Conservation (phyloP, 2,329 filamentous ascomycete genomes). For the Trichophyton equinum region DNA sequence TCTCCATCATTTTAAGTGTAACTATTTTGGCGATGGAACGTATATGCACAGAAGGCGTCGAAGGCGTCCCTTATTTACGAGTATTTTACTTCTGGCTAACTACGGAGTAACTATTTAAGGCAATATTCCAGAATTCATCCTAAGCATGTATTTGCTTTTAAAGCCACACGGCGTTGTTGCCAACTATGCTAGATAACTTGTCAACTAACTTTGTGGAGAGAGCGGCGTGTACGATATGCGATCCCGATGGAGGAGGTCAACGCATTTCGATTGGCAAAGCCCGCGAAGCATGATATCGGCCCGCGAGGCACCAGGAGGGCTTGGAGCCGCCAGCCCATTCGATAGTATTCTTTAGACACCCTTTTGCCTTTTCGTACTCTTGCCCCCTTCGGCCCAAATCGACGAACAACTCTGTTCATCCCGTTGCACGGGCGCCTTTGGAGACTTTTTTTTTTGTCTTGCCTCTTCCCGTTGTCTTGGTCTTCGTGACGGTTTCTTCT, state of each 20-base stretch:
- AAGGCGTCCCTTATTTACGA: background rate
- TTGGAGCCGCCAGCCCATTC: background rate
- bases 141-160: background rate
- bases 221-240: background rate
- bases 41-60: background rate
- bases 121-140: background rate
- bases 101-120: background rate
- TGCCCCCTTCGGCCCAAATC: background rate
- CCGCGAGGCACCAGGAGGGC: background rate
- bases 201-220: background rate
- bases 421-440: background rate
- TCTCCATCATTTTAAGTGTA: background rate
- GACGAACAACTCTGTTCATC: background rate
- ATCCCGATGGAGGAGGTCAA: background rate
- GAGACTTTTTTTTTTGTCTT: background rate
- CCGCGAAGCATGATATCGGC: background rate
- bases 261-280: background rate
- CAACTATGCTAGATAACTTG: background rate
- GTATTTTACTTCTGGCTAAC: background rate
- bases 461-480: background rate
- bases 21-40: no score
- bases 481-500: background rate
- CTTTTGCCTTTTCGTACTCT: background rate
- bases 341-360: background rate
- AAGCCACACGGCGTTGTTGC: background rate